Conservation (phyloP, 768 basidiomycete genomes). For the Tricholoma furcatifolium region DNA sequence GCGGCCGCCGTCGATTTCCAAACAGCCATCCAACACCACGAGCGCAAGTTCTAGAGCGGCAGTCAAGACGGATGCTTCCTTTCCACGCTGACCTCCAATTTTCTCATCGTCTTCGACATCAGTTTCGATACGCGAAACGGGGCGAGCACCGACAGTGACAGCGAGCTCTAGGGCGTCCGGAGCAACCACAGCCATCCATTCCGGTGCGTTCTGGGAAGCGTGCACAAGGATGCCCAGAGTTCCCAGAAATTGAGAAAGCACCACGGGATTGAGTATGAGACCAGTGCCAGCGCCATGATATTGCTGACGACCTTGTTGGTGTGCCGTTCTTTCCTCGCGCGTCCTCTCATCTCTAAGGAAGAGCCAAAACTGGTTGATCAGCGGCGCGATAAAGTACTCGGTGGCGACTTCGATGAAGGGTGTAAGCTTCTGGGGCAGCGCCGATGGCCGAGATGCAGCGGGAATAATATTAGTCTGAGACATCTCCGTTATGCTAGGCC, state of each 20-base stretch:
- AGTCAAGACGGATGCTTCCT: constrained; percentile 73
- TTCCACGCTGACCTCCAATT: constrained; percentile 31
- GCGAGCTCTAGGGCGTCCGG: constrained; percentile 86
- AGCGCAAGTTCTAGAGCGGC: constrained; percentile 78
- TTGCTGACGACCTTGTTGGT: constrained; percentile 47
- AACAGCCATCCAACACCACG: constrained; percentile 68
- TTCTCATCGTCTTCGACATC: constrained; percentile 35
- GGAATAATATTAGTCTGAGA: constrained; percentile 9
- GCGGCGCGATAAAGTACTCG: constrained; percentile 84
- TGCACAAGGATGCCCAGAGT: constrained; percentile 81
- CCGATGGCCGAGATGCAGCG: neutral
- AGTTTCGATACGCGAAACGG: constrained; percentile 45
- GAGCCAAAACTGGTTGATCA: constrained; percentile 94
- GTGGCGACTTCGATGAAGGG: constrained; percentile 75
- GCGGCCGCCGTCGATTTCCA: constrained; percentile 77
- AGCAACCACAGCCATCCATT: constrained; percentile 79
- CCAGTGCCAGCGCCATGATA: constrained; percentile 80
- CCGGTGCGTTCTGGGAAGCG: constrained; percentile 74
- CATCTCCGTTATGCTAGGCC: constrained; percentile 47
- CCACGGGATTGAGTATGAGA: constrained; percentile 75
- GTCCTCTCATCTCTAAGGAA: constrained; percentile 84
- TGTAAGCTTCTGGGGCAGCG: constrained; percentile 19
- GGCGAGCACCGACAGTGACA: constrained; percentile 70
- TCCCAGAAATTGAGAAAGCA: constrained; percentile 72
- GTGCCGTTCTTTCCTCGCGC: constrained; percentile 68